Evolutionary conservation across 257 asterid species (phyloP).

Genomic region (Leptodermis oblonga): DNA sequence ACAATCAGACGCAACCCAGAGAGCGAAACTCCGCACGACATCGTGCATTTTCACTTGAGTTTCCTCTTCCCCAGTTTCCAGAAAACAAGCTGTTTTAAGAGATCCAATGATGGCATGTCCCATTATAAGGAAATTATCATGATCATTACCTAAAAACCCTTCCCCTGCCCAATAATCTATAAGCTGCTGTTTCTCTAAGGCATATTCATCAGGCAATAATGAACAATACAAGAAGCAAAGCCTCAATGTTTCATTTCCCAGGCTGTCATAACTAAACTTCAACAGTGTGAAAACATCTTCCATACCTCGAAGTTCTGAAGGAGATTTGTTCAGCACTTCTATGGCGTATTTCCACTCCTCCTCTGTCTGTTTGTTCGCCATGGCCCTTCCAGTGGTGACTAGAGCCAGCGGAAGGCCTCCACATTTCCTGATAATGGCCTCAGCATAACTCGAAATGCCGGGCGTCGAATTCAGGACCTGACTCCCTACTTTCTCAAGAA

Average conservation of each 20-base stretch:
- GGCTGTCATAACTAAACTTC: constrained; percentile 40
- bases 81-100: constrained; percentile 40
- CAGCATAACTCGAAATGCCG: constrained; percentile 22
- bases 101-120: constrained; percentile 43
- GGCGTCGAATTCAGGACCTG: constrained; percentile 20
- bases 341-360: constrained; percentile 42
- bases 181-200: constrained; percentile 39
- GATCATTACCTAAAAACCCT: constrained; percentile 33
- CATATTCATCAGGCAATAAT: constrained; percentile 41
- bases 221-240: constrained; percentile 37
- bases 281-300: constrained; percentile 41
- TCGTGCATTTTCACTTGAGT: constrained; percentile 47
- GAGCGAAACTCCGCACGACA: constrained; percentile 39
- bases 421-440: constrained; percentile 39
- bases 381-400: constrained; percentile 44
- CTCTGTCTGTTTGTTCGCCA: constrained; percentile 38
- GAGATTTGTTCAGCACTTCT: constrained; percentile 36
- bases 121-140: constrained; percentile 22
- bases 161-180: constrained; percentile 50
- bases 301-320: constrained; percentile 49
- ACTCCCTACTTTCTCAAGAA: constrained; percentile 33
- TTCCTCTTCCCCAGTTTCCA: constrained; percentile 42
- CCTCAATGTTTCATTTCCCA: constrained; percentile 32
- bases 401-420: constrained; percentile 56
- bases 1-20: constrained; percentile 30